Percentiles rank a stretch among this genome's conserved stretches.
Evolutionary conservation across 257 asterid species (phyloP).

Genomic region (Eustoma russellianum): DNA sequence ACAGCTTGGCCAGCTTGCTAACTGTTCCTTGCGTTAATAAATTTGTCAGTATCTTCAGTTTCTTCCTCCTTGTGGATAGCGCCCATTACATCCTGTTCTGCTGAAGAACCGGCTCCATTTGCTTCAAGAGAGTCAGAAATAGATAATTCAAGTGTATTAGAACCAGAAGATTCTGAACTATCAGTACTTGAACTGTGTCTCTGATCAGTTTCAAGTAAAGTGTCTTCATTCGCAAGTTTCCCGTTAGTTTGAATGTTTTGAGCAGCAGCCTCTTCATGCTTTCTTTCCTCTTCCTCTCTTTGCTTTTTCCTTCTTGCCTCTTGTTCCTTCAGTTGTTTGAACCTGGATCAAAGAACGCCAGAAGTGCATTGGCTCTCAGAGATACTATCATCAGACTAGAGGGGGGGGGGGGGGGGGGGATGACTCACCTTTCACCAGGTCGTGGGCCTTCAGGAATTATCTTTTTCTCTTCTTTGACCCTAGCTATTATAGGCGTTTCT

Average conservation of each 20-base stretch:
- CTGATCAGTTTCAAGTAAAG: slow-evolving; percentile 19
- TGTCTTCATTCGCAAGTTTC: slow-evolving; percentile 20
- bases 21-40: slow-evolving; percentile 18
- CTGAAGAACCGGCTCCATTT: slow-evolving; percentile 36
- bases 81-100: slow-evolving; percentile 22
- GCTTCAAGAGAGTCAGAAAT: slow-evolving; percentile 18
- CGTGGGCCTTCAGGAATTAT: slow-evolving; percentile 48
- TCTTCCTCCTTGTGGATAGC: slow-evolving; percentile 18
- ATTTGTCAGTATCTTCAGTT: slow-evolving; percentile 23
- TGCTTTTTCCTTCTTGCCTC: slow-evolving; percentile 55
- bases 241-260: slow-evolving; percentile 14
- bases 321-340: slow-evolving; percentile 84
- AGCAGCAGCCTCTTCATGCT: slow-evolving; percentile 35
- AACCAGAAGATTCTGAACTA: slow-evolving; percentile 6
- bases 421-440: slow-evolving; percentile 92
- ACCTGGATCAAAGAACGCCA: slow-evolving; percentile 35
- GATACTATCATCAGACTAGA: slow-evolving; percentile 3
- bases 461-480: slow-evolving; percentile 30
- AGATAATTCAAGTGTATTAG: slow-evolving; percentile 16
- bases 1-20: slow-evolving; percentile 25
- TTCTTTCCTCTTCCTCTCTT: slow-evolving; percentile 63
- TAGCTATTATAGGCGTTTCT: slow-evolving; percentile 29
- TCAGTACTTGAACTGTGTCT: slow-evolving; percentile 4
- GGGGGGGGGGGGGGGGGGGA: too few relatives aligned
- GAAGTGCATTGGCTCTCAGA: neutral